A percentile compares a stretch with the other conserved stretches of the same genome.
These are phyloP conservation scores for Wickerhamiella shivajii DNA, from an alignment of 805 yeast species.

Conservation along the genomic window DNA sequence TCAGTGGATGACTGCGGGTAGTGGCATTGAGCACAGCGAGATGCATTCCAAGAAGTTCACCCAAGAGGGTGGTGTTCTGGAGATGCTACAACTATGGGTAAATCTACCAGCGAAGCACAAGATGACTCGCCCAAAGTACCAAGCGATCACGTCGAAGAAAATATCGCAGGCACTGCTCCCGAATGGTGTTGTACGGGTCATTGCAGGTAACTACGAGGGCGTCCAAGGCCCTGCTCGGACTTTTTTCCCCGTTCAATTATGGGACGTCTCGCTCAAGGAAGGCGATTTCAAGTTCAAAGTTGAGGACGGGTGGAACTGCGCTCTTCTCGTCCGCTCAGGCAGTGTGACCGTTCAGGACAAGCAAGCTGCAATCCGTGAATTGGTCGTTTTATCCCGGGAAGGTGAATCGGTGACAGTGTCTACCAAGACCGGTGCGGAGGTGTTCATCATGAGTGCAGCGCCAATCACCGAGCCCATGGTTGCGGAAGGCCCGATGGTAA, in stretches of 20 bases:
- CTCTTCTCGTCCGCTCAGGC: slow-evolving; percentile 56
- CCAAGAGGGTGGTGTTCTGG: slow-evolving; percentile 28
- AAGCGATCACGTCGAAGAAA: slow-evolving; percentile 57
- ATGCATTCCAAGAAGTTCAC: slow-evolving; percentile 52
- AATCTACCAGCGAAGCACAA: slow-evolving; percentile 57
- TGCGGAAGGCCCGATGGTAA: slow-evolving; percentile 89
- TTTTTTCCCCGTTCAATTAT: slow-evolving; percentile 5
- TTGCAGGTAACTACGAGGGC: slow-evolving; percentile 66
- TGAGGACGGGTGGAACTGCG: slow-evolving; percentile 41
- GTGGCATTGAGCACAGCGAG: slow-evolving; percentile 74
- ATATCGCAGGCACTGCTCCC: slow-evolving; percentile 55
- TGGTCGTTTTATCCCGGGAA: slow-evolving; percentile 35
- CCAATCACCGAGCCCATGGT: slow-evolving; percentile 58
- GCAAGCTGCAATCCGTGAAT: slow-evolving; percentile 21
- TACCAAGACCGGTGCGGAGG: slow-evolving; percentile 32
- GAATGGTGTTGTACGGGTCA: slow-evolving; percentile 47
- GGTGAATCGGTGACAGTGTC: slow-evolving; percentile 17
- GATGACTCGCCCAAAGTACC: slow-evolving; percentile 54
- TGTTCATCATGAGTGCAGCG: slow-evolving; percentile 62
- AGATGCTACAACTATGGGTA: slow-evolving; percentile 81
- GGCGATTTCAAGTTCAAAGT: too few relatives aligned
- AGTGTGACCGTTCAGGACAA: slow-evolving; percentile 29
- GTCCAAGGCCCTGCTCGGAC: slow-evolving; percentile 7
- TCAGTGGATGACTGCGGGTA: slow-evolving; percentile 90
- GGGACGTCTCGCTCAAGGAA: background rate